Conservation (phyloP, 495 filamentous ascomycete genomes). For the Podospora appendiculata region DNA sequence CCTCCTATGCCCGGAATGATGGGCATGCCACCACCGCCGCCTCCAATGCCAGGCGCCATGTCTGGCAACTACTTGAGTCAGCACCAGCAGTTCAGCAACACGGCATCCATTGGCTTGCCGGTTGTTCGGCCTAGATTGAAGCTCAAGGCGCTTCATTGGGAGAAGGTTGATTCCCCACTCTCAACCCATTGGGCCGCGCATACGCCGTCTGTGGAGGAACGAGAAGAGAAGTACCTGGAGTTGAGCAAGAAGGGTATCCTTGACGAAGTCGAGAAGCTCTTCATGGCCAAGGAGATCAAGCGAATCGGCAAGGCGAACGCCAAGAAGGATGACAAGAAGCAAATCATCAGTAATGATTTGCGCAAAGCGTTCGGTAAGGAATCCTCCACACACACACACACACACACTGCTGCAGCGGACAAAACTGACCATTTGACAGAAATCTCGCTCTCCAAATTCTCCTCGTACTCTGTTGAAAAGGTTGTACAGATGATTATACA, state of each 20-base stretch:
- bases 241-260: slow-evolving; percentile 87
- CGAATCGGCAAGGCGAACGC: slow-evolving; percentile 58
- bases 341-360: slow-evolving; percentile 87
- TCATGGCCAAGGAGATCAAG: slow-evolving; percentile 96
- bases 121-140: slow-evolving; percentile 95
- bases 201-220: slow-evolving; percentile 68
- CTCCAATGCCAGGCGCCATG: slow-evolving; percentile 50
- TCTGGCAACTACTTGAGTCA: slow-evolving; percentile 48
- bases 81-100: slow-evolving; percentile 21
- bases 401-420: neutral
- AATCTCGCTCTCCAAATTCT: slow-evolving; percentile 88
- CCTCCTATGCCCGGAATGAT: slow-evolving; percentile 30
- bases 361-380: slow-evolving; percentile 73
- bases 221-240: slow-evolving; percentile 92
- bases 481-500: slow-evolving; percentile 90
- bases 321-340: slow-evolving; percentile 90
- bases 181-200: slow-evolving; percentile 94
- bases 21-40: slow-evolving; percentile 37
- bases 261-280: slow-evolving; percentile 94
- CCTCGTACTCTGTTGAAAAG: slow-evolving; percentile 68
- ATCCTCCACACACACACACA: neutral
- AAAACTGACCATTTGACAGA: slow-evolving; percentile 39
- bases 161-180: slow-evolving; percentile 90
- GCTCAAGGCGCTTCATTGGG: slow-evolving; percentile 98
- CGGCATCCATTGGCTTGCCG: slow-evolving; percentile 47